These are phyloP conservation scores for Calocybe gangraenosa DNA, from an alignment of 768 basidiomycete genomes.

Conservation along the genomic window DNA sequence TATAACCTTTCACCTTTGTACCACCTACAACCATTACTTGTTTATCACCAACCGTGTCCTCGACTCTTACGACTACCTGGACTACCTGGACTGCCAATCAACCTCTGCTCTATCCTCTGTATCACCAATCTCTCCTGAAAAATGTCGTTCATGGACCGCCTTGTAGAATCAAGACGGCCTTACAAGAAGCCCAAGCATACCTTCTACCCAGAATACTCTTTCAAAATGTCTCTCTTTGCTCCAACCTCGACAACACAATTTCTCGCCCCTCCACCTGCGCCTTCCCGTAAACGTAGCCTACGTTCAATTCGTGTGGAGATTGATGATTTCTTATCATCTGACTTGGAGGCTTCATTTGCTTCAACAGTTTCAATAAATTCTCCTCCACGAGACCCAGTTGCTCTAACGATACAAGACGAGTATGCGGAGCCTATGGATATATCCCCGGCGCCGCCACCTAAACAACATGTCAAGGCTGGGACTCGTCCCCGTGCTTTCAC, in stretches of 20 bases:
- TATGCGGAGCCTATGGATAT: constrained; percentile 76
- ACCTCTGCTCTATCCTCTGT: constrained; percentile 14
- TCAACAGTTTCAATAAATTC: constrained; percentile 80
- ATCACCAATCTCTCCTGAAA: constrained; percentile 10
- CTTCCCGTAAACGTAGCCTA: constrained; percentile 47
- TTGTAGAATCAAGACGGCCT: constrained; percentile 34
- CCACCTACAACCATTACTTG: constrained; percentile 13
- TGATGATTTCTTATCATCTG: constrained; percentile 69
- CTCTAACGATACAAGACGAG: constrained; percentile 43
- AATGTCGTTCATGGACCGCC: constrained; percentile 36
- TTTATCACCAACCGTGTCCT: too few relatives aligned
- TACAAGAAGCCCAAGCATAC: constrained; percentile 45
- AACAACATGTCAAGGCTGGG: constrained; percentile 22
- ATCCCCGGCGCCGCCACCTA: constrained; percentile 55
- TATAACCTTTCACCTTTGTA: constrained; percentile 15
- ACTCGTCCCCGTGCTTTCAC: constrained; percentile 65
- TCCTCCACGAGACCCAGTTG: constrained; percentile 47
- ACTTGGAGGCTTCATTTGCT: constrained; percentile 78
- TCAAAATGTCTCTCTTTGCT: constrained; percentile 54
- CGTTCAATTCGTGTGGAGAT: constrained; percentile 46
- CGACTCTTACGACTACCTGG: too few relatives aligned
- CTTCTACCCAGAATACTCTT: constrained; percentile 22
- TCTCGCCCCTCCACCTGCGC: constrained; percentile 41
- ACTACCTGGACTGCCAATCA: constrained; percentile 8
- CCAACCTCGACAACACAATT: constrained; percentile 33